phyloP scores from a whole-genome alignment of 108 stramenopile species.

The Stephanodiscus minutulus region DNA sequence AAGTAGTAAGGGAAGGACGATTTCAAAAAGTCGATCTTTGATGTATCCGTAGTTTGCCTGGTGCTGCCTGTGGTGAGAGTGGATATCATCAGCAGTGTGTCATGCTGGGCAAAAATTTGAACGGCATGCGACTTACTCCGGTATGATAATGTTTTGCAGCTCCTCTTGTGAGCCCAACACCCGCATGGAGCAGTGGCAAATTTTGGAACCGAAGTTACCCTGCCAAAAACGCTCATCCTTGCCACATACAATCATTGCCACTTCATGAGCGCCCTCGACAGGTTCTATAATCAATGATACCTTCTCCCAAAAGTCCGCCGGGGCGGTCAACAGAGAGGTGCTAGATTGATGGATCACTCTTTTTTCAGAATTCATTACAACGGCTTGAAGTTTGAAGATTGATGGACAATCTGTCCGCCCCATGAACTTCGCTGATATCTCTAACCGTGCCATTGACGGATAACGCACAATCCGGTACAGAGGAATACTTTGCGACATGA shows the following conservation, averaged over 20 bases:
- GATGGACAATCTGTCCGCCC: slow-evolving; percentile 72
- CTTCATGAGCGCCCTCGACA: slow-evolving; percentile 24
- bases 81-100: neutral
- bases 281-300: slow-evolving; percentile 43
- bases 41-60: neutral
- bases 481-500: slow-evolving; percentile 57
- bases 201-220: slow-evolving; percentile 67
- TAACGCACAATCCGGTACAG: slow-evolving; percentile 26
- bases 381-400: slow-evolving; percentile 53
- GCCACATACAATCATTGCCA: slow-evolving; percentile 51
- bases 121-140: slow-evolving; percentile 13
- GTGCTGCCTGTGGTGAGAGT: neutral
- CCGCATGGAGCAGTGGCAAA: slow-evolving; percentile 60
- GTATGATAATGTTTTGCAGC: slow-evolving; percentile 26
- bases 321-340: slow-evolving; percentile 49
- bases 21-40: slow-evolving; percentile 7
- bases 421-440: slow-evolving; percentile 70
- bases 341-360: slow-evolving; percentile 10
- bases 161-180: slow-evolving; percentile 46
- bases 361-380: slow-evolving; percentile 27
- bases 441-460: slow-evolving; percentile 35
- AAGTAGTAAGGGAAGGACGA: slow-evolving; percentile 8
- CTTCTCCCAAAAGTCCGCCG: slow-evolving; percentile 65
- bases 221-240: slow-evolving; percentile 66
- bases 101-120: neutral